These are phyloP conservation scores for Cladophialophora yegresii DNA, from an alignment of 2,329 filamentous ascomycete species.

Conservation along the genomic window DNA sequence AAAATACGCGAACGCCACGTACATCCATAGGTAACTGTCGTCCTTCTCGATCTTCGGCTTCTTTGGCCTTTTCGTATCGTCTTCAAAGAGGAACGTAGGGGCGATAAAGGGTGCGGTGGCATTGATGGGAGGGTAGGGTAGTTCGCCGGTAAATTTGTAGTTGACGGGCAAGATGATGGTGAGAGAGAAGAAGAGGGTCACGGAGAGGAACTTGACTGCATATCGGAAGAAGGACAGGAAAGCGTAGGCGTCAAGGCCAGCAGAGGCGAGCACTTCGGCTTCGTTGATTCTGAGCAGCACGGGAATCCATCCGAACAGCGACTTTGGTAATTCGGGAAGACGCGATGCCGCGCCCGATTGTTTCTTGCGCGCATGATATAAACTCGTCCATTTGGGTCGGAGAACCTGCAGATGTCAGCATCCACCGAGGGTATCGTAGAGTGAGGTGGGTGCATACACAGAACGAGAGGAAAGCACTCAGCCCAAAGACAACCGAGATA, in stretches of 20 bases:
- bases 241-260: slow-evolving; percentile 92
- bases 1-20: slow-evolving; percentile 90
- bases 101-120: slow-evolving; percentile 23
- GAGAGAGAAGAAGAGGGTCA: slow-evolving; percentile 79
- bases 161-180: slow-evolving; percentile 85
- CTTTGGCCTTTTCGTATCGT: slow-evolving; percentile 37
- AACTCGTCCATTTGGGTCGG: slow-evolving; percentile 83
- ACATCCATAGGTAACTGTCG: slow-evolving; percentile 77
- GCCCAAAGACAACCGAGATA: slow-evolving; percentile 47
- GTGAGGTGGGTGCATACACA: slow-evolving; percentile 43
- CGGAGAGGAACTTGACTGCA: slow-evolving; percentile 77
- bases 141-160: slow-evolving; percentile 59
- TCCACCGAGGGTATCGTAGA: neutral
- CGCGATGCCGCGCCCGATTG: slow-evolving; percentile 65
- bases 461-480: slow-evolving; percentile 50
- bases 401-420: slow-evolving; percentile 60
- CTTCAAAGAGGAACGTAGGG: slow-evolving; percentile 34
- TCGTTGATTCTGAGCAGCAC: slow-evolving; percentile 81
- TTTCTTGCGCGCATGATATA: slow-evolving; percentile 87
- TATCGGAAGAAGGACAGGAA: slow-evolving; percentile 97
- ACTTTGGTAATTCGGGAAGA: slow-evolving; percentile 78
- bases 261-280: slow-evolving; percentile 83
- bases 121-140: slow-evolving; percentile 38
- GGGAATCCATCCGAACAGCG: slow-evolving; percentile 90
- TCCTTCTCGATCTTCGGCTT: slow-evolving; percentile 41